Evolutionary conservation across 2,329 filamentous ascomycete species (phyloP).

Genomic region (Xenoacremonium recifei): DNA sequence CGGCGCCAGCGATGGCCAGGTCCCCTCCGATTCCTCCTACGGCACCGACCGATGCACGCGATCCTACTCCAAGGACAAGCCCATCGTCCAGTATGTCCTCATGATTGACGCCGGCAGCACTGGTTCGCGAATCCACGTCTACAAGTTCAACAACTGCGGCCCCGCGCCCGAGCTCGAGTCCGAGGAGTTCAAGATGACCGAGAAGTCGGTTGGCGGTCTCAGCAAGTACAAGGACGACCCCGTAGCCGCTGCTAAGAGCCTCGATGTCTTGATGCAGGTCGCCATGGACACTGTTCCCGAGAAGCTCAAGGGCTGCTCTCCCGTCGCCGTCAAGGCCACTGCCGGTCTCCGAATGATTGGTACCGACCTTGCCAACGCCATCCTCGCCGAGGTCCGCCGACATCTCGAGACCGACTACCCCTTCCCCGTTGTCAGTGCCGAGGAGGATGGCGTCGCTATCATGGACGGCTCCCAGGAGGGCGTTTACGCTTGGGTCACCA

Average conservation of each 20-base stretch:
- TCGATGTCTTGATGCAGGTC: constrained; percentile 84
- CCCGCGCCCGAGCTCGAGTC: constrained; percentile 90
- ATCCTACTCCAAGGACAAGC: constrained; percentile 83
- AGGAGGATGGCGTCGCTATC: constrained; percentile 85
- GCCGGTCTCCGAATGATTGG: constrained; percentile 89
- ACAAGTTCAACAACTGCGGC: constrained; percentile 99
- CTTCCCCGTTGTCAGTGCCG: constrained; percentile 86
- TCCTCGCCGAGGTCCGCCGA: constrained; percentile 78
- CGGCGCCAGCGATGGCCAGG: constrained; percentile 44
- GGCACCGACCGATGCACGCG: constrained; percentile 75
- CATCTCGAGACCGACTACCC: constrained; percentile 88
- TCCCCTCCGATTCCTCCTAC: constrained; percentile 58
- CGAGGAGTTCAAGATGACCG: constrained; percentile 92
- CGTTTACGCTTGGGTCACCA: constrained; percentile 98
- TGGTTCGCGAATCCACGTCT: constrained; percentile 96
- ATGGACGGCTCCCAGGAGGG: constrained; percentile 98
- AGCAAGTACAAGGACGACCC: constrained; percentile 87
- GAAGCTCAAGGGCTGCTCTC: constrained; percentile 85
- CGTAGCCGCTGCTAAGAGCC: constrained; percentile 81
- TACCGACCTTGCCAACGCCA: constrained; percentile 74
- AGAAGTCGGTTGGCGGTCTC: constrained; percentile 78
- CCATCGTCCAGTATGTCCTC: constrained; percentile 93
- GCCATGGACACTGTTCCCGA: constrained; percentile 84
- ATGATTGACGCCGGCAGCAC: constrained; percentile 99
- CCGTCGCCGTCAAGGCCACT: constrained; percentile 96